phyloP scores from a whole-genome alignment of 495 filamentous ascomycete species.

The Parmelia sp. region DNA sequence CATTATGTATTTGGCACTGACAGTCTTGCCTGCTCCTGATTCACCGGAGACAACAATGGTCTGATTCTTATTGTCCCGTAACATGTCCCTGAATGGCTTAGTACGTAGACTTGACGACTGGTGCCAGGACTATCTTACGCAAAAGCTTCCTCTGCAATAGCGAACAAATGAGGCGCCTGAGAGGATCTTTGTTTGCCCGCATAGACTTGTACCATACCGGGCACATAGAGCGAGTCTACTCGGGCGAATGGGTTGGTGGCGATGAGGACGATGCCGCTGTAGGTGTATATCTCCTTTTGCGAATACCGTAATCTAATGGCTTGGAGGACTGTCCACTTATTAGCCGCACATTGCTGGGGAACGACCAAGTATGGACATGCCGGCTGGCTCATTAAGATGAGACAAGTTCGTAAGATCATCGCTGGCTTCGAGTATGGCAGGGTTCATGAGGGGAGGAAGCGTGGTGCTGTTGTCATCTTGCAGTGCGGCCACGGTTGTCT shows the following conservation, averaged over 20 bases:
- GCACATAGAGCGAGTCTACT: constrained; percentile 97
- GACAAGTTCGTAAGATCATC: constrained; percentile 97
- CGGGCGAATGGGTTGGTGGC: constrained; percentile 97
- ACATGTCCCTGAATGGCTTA: constrained; percentile 68
- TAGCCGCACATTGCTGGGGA: constrained; percentile 27
- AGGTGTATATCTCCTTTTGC: constrained; percentile 99
- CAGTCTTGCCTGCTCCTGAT: constrained; percentile 96
- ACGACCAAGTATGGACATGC: constrained; percentile 44
- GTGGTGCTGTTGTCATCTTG: constrained; percentile 62
- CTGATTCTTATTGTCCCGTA: constrained; percentile 91
- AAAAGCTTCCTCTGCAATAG: constrained; percentile 98
- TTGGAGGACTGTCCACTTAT: constrained; percentile 68
- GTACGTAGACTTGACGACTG: constrained; percentile 1
- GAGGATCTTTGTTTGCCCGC: constrained; percentile 94
- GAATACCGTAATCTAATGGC: constrained; percentile 96
- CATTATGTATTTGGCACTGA: constrained; percentile 99
- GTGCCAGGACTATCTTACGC: constrained; percentile 54
- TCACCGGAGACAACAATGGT: constrained; percentile 98
- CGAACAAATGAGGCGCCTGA: constrained; percentile 96
- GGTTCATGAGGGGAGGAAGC: constrained; percentile 94
- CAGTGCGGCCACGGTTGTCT: constrained; percentile 73
- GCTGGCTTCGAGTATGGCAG: constrained; percentile 94
- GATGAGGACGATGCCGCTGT: constrained; percentile 97
- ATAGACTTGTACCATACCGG: constrained; percentile 98
- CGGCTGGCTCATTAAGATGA: constrained; percentile 96